Base-by-base conservation (phyloP, 2,329 filamentous ascomycete species). In the Coleophoma cylindrospora region DNA sequence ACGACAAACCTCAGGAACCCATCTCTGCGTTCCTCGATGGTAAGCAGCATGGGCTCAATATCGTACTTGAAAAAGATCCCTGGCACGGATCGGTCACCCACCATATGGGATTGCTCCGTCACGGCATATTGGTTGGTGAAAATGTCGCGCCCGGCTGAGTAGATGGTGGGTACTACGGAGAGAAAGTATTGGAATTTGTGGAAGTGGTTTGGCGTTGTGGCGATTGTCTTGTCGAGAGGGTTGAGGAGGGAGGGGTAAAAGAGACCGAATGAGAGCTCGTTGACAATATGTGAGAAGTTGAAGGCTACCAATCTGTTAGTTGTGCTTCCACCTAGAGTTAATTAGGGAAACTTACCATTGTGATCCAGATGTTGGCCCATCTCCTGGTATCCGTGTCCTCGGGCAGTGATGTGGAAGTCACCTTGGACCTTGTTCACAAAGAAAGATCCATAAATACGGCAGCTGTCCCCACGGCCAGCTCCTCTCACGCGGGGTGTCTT, bases 41-140 rank as follows among this genome's bases (percentile, higher is more conserved):
- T 85, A 48, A 99, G 75, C 67, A 94, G 74, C 61, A 99, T 91
- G 1, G 94, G 94, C 75, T 99, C 94, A 61, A 99, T 96, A 67
- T 97, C 92, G 72, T 95, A 99, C 74, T 97, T 99, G 79, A 99
- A 89, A 67, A 97, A 99, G 54, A 99, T 83, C 33, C 94, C 94
- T 0, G 94, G 94, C 1, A 96, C 81, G 51, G 74, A 72, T 59
- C 76, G 83, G 62, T 95, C 87, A 49, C 76, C 74, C 40, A 95
- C 79, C 34, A 76, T 72, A 61, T 84, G 81, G 60, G 80, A 86
- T 74, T 97, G 91, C 65, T 91, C 89, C 1, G 91, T 97, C 0
- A 96, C 94, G 53, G 92, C 94, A 74, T 99, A 99, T 70, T 99
- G 94, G 75, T 99, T 99, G 14, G 94, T 97, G 69, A 86, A 82